Evolutionary conservation across 306 rosid species (phyloP), one percentile per base, ranked within the genome.

Genomic region (Citrullus amarus): DNA sequence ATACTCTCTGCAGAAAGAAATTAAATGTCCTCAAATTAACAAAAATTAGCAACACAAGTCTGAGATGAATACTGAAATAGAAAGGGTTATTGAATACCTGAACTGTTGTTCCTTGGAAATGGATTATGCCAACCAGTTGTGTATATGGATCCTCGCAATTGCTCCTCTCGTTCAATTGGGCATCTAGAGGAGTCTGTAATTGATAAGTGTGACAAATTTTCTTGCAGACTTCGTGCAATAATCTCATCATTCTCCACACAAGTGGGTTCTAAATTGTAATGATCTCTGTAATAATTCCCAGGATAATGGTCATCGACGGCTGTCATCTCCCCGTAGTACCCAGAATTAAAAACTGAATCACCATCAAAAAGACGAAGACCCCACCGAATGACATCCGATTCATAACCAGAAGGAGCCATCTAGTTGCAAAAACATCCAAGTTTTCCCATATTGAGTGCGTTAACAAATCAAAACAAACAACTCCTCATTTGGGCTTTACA

Each of bases 191-290:
- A 9, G 63, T 93, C 97, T 17, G 79, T 79, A 48, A 90, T 63
- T 5, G 86, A 84, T 65, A 91, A 85, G 58, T 59, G 88, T 12
- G 90, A 82, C 85, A 86, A 91, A 80, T 91, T 92, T 82, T 93
- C 93, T 84, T 91, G 98, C 68, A 93, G 96, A 34, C 90, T 81
- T 36, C 80, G 83, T 8, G 97, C 96, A 86, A 93, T 90, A 76
- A 87, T 82, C 86, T 89, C 98, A 59, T 93, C 98, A 74, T 90
- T 90, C 83, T 93, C 91, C 59, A 91, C 87, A 80, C 84, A 80
- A 79, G 77, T 85, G 61, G 76, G 20, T 57, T 86, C 90, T 8
- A 83, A 50, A 79, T 81, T 87, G 81, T 91, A 88, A 60, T 85
- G 81, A 84, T 46, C 82, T 71, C 88, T 89, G 65, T 61, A 62